A percentile compares a stretch with the other conserved stretches of the same genome.
Conservation (phyloP, 108 stramenopile genomes). For the Cyclostephanos invisitatus region DNA sequence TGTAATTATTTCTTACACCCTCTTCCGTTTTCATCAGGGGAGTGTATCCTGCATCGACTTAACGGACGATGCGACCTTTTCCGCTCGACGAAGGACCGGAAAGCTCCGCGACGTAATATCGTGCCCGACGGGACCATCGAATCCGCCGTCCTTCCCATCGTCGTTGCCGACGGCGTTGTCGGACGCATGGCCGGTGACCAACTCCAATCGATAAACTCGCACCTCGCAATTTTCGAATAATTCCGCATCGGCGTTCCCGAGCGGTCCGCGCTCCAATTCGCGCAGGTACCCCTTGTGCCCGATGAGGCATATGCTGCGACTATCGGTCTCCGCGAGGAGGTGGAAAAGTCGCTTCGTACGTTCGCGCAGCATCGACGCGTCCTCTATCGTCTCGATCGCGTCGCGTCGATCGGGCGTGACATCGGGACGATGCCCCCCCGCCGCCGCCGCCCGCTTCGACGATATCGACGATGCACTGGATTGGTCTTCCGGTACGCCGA, state of each 20-base stretch:
- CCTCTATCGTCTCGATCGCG: slow-evolving; percentile 23
- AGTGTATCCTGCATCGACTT: too few relatives aligned
- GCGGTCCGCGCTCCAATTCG: slow-evolving; percentile 63
- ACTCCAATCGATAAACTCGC: slow-evolving; percentile 51
- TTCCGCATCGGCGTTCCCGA: slow-evolving; percentile 48
- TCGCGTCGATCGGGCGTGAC: neutral
- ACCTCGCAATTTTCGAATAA: slow-evolving; percentile 65
- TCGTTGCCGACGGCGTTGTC: neutral
- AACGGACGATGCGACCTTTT: slow-evolving; percentile 23
- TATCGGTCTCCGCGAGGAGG: slow-evolving; percentile 50
- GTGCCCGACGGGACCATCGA: neutral
- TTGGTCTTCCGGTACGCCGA: neutral
- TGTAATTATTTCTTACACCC: neutral
- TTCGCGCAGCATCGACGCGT: slow-evolving; percentile 50
- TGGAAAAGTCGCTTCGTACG: slow-evolving; percentile 54
- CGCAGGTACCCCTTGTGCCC: slow-evolving; percentile 71
- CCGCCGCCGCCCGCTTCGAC: neutral
- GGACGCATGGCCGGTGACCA: neutral
- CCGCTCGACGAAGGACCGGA: slow-evolving; percentile 14
- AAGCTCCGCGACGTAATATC: neutral
- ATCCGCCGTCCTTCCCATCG: neutral
- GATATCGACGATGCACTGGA: neutral
- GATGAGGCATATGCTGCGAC: slow-evolving; percentile 50
- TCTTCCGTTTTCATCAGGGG: neutral
- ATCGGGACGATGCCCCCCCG: slow-evolving; percentile 3